A percentile compares a stretch with the other conserved stretches of the same genome.
These are phyloP conservation scores for Debaryomyces udenii DNA, from an alignment of 1,139 yeast species.

Conservation along the genomic window DNA sequence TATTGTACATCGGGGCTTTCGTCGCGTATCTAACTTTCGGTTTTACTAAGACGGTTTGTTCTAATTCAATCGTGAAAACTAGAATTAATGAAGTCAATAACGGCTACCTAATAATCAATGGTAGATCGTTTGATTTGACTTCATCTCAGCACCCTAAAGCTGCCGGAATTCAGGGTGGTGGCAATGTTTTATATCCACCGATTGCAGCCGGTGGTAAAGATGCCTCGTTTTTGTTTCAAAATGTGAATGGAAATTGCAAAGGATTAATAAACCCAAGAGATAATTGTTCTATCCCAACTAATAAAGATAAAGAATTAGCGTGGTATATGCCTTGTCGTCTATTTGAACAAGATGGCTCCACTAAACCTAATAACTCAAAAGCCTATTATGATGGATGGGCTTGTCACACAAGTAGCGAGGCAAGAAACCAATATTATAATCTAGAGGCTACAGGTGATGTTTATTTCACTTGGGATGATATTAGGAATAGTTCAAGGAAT, in stretches of 20 bases:
- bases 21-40: slow-evolving; percentile 92
- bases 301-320: slow-evolving; percentile 66
- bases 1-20: slow-evolving; percentile 70
- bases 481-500: slow-evolving; percentile 69
- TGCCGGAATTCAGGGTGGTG: slow-evolving; percentile 67
- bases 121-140: slow-evolving; percentile 75
- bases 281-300: slow-evolving; percentile 70
- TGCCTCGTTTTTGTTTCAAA: slow-evolving; percentile 87
- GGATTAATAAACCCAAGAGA: slow-evolving; percentile 75
- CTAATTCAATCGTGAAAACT: slow-evolving; percentile 51
- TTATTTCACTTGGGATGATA: slow-evolving; percentile 88
- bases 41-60: slow-evolving; percentile 83
- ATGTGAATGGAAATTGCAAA: slow-evolving; percentile 92
- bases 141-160: slow-evolving; percentile 78
- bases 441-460: slow-evolving; percentile 72
- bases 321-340: slow-evolving; percentile 96
- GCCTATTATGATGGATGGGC: slow-evolving; percentile 82
- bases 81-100: slow-evolving; percentile 58
- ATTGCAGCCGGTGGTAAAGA: slow-evolving; percentile 87
- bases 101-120: slow-evolving; percentile 77
- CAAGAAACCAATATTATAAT: slow-evolving; percentile 69
- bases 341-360: slow-evolving; percentile 69
- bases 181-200: slow-evolving; percentile 82
- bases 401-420: slow-evolving; percentile 77
- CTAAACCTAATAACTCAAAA: slow-evolving; percentile 61